Evolutionary conservation across 2,329 filamentous ascomycete species (phyloP), one percentile per base, ranked within the genome.

Genomic region (Emydomyces testavorans): DNA sequence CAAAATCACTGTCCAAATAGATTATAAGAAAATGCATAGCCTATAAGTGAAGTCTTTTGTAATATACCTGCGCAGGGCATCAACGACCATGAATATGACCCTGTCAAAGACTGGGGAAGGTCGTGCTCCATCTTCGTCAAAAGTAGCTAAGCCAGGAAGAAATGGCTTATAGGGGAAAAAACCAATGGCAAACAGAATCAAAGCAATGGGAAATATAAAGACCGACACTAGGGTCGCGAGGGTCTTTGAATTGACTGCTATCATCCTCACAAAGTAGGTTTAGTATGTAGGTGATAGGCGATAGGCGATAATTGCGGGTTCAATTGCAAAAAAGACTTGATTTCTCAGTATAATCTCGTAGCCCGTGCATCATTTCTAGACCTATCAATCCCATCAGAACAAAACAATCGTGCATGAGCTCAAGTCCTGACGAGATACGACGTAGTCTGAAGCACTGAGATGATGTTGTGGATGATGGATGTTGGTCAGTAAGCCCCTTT

Each of bases 111-210:
- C 80, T 28, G 85, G 76, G 41, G 73, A 66, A 2, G 83, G 80
- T 5, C 74, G 74, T 39, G 67, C 59, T 16, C 71, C 79, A 39
- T 72, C 67, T 23, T 76, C 62, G 23, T 61, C 56, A 54, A 66
- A 84, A 53, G 76, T 71, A 7, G 92, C 89, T 39, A 94, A 71
- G 3, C 92, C 92, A 8, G 89, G 80, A 40, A 98, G 74, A 55
- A 94, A 83, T 2, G 92, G 88, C 62, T 98, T 98, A 68, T 96
- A 95, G 6, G 92, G 92, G 61, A 98, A 98, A 74, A 98, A 98
- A 11, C 92, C 90, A 26, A 80, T 78, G 21, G 85, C 89, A 65
- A 96, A 96, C 54, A 83, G 67, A 46, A 83, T 57, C 54, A 89
- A 78, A 39, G 87, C 82, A 48, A 83, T 61, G 2, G 85, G 84